Evolutionary conservation across 2,329 filamentous ascomycete species (phyloP).

Genomic region (Pseudocercospora macadamiae): DNA sequence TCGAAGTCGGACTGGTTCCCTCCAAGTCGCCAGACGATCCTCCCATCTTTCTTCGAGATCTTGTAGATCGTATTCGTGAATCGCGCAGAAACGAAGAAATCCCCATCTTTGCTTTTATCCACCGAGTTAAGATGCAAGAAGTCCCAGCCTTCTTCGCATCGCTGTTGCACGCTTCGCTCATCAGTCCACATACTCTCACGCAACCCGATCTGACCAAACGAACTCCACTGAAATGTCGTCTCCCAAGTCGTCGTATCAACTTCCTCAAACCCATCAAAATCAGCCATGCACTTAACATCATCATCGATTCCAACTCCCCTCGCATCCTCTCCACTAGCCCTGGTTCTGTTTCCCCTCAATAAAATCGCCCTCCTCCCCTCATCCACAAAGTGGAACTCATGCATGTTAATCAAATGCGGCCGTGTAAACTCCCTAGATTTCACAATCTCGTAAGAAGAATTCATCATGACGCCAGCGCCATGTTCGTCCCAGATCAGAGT

Average conservation of each 20-base stretch:
- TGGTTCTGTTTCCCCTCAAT: conserved; percentile 10
- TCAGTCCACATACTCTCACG: conserved; percentile 14
- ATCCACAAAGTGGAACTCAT: conserved; percentile 21
- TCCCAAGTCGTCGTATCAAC: conserved; percentile 16
- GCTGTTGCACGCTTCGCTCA: not conserved
- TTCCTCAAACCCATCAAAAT: conserved; percentile 22
- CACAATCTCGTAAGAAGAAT: conserved; percentile 8
- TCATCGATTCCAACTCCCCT: not conserved
- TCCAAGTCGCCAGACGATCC: conserved; percentile 54
- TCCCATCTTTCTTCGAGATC: conserved; percentile 50
- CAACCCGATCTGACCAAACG: conserved; percentile 17
- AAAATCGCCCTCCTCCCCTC: conserved; percentile 16
- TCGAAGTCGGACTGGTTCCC: conserved; percentile 19
- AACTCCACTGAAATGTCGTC: conserved; percentile 18
- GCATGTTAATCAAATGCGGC: conserved; percentile 11
- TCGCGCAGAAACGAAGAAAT: conserved; percentile 57
- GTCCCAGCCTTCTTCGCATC: conserved; percentile 12
- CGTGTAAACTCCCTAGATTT: not conserved
- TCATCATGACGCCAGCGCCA: conserved; percentile 11
- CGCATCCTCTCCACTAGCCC: conserved; percentile 2
- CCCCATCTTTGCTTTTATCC: conserved; percentile 50
- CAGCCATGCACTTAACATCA: conserved; percentile 7
- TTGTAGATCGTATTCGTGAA: conserved; percentile 52
- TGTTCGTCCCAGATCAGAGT: conserved; percentile 12
- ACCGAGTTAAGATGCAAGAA: conserved; percentile 19